These are phyloP conservation scores for Helichrysum umbraculigerum DNA, from an alignment of 129 eudicot species.

Conservation along the genomic window DNA sequence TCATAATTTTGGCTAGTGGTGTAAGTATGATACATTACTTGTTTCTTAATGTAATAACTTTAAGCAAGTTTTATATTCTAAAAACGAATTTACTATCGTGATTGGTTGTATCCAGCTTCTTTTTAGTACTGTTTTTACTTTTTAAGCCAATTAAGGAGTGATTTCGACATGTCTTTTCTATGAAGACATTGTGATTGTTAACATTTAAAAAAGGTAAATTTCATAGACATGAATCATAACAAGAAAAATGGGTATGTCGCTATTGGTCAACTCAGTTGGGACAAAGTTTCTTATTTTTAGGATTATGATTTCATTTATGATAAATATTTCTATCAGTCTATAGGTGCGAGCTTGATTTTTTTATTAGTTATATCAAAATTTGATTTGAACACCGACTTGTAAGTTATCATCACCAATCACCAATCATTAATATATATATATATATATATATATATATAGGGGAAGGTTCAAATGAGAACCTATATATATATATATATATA, in stretches of 20 bases:
- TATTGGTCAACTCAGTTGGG: no score
- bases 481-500: no score
- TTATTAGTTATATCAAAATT: no score
- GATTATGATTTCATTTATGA: no score
- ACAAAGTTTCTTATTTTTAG: no score
- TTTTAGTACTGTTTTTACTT: neutral
- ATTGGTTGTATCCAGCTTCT: neutral
- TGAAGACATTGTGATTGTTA: neutral
- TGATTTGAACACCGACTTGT: no score
- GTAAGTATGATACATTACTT: slow-evolving; percentile 1
- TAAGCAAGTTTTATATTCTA: neutral
- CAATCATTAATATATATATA: no score
- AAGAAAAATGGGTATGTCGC: neutral
- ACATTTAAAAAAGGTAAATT: neutral
- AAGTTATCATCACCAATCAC: no score
- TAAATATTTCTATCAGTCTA: no score
- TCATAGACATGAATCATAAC: neutral
- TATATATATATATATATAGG: no score
- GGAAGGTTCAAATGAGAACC: no score
- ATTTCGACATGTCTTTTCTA: neutral
- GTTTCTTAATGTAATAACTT: neutral
- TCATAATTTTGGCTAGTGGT: slow-evolving; percentile 22
- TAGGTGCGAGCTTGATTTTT: no score
- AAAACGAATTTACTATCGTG: neutral
- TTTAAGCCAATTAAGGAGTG: neutral